Conservation (phyloP, 2,329 filamentous ascomycete genomes). For the Alternaria hordeiaustralica region DNA sequence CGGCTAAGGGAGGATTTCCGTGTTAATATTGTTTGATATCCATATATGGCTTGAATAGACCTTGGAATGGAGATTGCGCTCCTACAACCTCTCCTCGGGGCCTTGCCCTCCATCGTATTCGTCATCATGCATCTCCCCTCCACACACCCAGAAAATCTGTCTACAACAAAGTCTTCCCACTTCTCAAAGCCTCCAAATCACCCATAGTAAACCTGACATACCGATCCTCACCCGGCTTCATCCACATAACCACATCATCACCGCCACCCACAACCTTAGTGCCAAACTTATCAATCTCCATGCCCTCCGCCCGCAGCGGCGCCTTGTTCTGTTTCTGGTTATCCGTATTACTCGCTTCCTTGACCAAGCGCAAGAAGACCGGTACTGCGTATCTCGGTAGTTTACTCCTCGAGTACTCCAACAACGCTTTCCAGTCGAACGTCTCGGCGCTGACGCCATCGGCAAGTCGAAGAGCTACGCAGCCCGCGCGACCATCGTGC, state of each 20-base stretch:
- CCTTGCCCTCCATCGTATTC: not conserved
- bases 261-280: conserved; percentile 32
- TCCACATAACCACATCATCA: conserved; percentile 38
- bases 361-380: conserved; percentile 70
- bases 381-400: conserved; percentile 77
- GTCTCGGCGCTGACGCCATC: conserved; percentile 39
- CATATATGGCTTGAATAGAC: not conserved
- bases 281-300: conserved; percentile 58
- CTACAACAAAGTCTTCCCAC: conserved; percentile 23
- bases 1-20: not conserved
- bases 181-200: conserved; percentile 26
- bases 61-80: not conserved
- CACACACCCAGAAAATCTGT: not conserved
- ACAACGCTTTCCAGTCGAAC: conserved; percentile 35
- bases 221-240: conserved; percentile 26
- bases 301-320: conserved; percentile 69
- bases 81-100: not conserved
- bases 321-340: conserved; percentile 83
- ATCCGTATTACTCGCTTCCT: conserved; percentile 65
- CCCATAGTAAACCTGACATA: conserved; percentile 33
- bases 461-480: conserved; percentile 64
- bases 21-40: not conserved
- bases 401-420: conserved; percentile 30
- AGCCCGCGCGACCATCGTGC: conserved; percentile 59
- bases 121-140: not conserved